A percentile compares a stretch with the other conserved stretches of the same genome.
Conservation (phyloP, 164 flowering plant genomes). For the Magnolia changhungtana region DNA sequence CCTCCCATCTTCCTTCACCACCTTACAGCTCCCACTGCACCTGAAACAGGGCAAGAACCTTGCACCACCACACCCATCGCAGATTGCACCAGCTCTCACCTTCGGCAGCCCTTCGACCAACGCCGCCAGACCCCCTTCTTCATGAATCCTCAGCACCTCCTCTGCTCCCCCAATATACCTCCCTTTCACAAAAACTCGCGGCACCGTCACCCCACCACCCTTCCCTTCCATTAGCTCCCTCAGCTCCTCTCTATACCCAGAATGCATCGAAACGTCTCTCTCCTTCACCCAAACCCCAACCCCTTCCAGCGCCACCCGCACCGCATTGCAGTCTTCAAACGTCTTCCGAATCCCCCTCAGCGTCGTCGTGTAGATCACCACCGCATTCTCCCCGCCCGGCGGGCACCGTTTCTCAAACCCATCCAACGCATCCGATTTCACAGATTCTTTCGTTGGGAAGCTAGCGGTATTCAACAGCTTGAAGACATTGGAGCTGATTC, state of each 20-base stretch:
- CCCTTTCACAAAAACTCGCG: constrained; percentile 77
- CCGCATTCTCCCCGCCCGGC: constrained; percentile 55
- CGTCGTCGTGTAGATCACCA: constrained; percentile 79
- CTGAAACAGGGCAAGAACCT: constrained; percentile 79
- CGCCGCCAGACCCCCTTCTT: constrained; percentile 52
- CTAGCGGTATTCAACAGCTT: constrained; percentile 15
- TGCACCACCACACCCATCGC: constrained; percentile 87
- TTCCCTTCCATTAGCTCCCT: constrained; percentile 48
- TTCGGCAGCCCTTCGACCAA: constrained; percentile 66
- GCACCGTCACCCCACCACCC: constrained; percentile 32
- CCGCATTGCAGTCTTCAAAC: constrained; percentile 73
- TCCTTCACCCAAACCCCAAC: constrained; percentile 53
- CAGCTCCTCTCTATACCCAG: constrained; percentile 76
- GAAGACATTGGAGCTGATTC: constrained; percentile 1
- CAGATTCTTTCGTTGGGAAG: not conserved
- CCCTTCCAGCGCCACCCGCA: constrained; percentile 52
- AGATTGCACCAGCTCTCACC: constrained; percentile 35
- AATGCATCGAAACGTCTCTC: constrained; percentile 86
- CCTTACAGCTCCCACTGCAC: constrained; percentile 85
- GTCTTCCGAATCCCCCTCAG: constrained; percentile 77
- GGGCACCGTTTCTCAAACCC: constrained; percentile 48
- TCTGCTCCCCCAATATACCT: constrained; percentile 82
- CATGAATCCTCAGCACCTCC: constrained; percentile 64
- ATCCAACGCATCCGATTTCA: constrained; percentile 9
- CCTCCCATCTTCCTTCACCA: constrained; percentile 27